Conservation (phyloP, 805 yeast species). For the Lipomyces anomalus region DNA sequence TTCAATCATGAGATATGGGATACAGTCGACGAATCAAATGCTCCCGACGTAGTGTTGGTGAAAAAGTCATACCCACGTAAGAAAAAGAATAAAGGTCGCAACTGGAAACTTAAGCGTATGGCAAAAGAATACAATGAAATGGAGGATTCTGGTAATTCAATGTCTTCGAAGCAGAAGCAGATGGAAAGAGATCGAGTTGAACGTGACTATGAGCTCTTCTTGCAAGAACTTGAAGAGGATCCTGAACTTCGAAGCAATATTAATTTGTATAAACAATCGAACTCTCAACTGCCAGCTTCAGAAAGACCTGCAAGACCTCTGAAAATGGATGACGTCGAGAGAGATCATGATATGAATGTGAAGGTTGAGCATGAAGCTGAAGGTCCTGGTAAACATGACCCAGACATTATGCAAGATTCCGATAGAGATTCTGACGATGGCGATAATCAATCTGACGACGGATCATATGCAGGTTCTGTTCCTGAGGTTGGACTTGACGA, state of each 20-base stretch:
- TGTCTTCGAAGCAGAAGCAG: slow-evolving; percentile 43
- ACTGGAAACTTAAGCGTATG: slow-evolving; percentile 94
- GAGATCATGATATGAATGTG: slow-evolving; percentile 6
- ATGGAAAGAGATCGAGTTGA: slow-evolving; percentile 90
- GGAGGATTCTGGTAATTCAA: slow-evolving; percentile 45
- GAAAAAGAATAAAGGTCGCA: slow-evolving; percentile 67
- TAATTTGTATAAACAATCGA: slow-evolving; percentile 71
- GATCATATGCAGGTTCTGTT: slow-evolving; percentile 21
- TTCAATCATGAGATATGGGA: slow-evolving; percentile 87
- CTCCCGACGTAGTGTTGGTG: slow-evolving; percentile 81
- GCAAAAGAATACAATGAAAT: slow-evolving; percentile 90
- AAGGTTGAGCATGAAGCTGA: slow-evolving; percentile 20
- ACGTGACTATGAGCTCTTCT: slow-evolving; percentile 88
- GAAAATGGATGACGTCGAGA: slow-evolving; percentile 10
- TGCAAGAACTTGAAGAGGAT: slow-evolving; percentile 97
- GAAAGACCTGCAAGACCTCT: slow-evolving; percentile 7
- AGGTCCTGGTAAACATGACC: slow-evolving; percentile 22
- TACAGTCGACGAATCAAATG: slow-evolving; percentile 50
- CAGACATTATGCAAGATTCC: slow-evolving; percentile 4
- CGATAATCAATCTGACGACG: slow-evolving; percentile 21
- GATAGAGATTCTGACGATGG: slow-evolving; percentile 7
- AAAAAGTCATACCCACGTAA: slow-evolving; percentile 83
- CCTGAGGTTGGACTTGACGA: slow-evolving; percentile 89
- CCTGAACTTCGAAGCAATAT: slow-evolving; percentile 86
- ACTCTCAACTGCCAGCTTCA: slow-evolving; percentile 23